These are phyloP conservation scores for Malus domestica DNA, from an alignment of 306 rosid species.

Conservation along the genomic window DNA sequence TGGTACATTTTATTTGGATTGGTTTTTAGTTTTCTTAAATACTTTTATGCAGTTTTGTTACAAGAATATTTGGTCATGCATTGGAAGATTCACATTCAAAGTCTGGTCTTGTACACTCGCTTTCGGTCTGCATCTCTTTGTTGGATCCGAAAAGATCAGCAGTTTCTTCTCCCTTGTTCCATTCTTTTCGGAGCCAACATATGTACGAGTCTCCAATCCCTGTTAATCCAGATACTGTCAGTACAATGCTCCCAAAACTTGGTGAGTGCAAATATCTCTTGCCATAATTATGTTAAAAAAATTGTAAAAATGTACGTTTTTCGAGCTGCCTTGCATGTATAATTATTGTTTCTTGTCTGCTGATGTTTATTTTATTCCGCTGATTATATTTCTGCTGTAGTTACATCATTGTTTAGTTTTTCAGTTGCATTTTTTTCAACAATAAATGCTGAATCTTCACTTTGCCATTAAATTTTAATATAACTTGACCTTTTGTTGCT, in stretches of 20 bases:
- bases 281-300: background rate
- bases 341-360: background rate
- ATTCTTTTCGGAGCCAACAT: conserved; percentile 85
- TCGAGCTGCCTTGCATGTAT: background rate
- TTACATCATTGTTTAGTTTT: background rate
- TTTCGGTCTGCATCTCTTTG: conserved; percentile 89
- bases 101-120: conserved; percentile 82
- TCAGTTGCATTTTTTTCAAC: background rate
- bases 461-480: background rate
- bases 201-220: conserved; percentile 73
- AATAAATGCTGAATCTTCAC: background rate
- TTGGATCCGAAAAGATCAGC: conserved; percentile 87
- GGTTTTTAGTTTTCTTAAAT: conserved; percentile 7
- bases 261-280: conserved; percentile 37
- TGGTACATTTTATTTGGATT: background rate
- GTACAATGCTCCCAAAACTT: conserved; percentile 85
- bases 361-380: background rate
- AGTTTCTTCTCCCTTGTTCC: conserved; percentile 57
- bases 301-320: background rate
- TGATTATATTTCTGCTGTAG: background rate
- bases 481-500: conserved; percentile 3
- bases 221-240: conserved; percentile 71
- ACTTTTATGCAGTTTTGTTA: conserved; percentile 61
- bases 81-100: conserved; percentile 80
- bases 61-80: conserved; percentile 75